These are phyloP conservation scores for Arbutus unedo DNA, from an alignment of 148 eudicot genomes.

Conservation along the genomic window DNA sequence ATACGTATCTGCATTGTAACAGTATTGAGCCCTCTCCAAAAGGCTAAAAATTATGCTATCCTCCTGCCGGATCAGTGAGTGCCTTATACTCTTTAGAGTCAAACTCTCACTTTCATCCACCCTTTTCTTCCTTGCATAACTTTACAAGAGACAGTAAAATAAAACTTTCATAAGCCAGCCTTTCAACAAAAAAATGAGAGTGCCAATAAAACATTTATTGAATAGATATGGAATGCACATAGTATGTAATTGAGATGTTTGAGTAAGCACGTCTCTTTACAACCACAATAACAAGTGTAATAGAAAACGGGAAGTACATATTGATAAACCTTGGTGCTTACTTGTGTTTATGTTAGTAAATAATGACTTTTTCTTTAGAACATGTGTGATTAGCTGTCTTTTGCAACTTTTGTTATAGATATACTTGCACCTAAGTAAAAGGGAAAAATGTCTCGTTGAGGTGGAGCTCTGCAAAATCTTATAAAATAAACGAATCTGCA, in stretches of 20 bases:
- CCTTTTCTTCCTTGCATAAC: constrained; percentile 29
- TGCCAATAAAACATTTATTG: not conserved
- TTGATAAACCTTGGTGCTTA: not conserved
- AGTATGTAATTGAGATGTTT: not conserved
- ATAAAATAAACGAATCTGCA: not conserved
- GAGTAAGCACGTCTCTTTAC: not conserved
- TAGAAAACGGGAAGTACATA: not conserved
- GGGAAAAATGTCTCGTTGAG: not conserved
- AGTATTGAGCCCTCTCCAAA: constrained; percentile 63
- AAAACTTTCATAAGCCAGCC: not conserved
- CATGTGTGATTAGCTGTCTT: not conserved
- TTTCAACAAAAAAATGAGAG: not conserved
- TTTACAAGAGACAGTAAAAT: not conserved
- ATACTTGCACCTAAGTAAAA: not conserved
- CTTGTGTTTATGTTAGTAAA: not conserved
- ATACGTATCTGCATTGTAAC: constrained; percentile 59
- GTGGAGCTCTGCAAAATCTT: not conserved
- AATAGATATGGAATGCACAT: not conserved
- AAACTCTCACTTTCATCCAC: constrained; percentile 54
- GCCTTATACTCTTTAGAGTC: constrained; percentile 55
- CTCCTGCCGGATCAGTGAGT: constrained; percentile 59
- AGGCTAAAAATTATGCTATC: constrained; percentile 65
- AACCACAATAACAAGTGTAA: not conserved
- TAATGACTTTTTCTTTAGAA: not conserved
- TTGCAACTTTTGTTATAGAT: not conserved